Evolutionary conservation across 2,329 filamentous ascomycete genomes (phyloP).

Genomic region (Lomentospora prolificans): DNA sequence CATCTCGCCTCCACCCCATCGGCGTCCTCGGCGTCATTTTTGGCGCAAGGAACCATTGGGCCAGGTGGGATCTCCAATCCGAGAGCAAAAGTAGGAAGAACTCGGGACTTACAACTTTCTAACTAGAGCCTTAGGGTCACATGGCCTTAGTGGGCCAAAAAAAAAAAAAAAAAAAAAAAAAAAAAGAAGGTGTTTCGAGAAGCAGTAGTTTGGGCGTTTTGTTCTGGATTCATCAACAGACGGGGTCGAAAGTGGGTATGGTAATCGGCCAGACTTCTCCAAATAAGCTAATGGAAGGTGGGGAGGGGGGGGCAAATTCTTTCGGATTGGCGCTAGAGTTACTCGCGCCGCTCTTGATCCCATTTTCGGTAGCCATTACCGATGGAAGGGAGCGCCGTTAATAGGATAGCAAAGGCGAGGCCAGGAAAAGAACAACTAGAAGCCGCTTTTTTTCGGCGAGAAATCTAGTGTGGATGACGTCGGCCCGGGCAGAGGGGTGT

Average conservation of each 20-base stretch:
- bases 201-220: neutral
- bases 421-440: neutral
- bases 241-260: neutral
- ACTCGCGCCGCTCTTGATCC: neutral
- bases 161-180: no score
- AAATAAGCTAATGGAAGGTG: neutral
- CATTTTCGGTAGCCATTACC: slow-evolving; percentile 1
- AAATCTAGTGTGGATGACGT: neutral
- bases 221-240: neutral
- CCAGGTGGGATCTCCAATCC: neutral
- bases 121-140: neutral
- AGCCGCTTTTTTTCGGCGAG: neutral
- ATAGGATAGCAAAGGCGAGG: neutral
- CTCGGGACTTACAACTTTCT: neutral
- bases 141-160: no score
- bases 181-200: neutral
- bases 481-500: neutral
- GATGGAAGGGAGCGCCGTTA: neutral
- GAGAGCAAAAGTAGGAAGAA: neutral
- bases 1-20: neutral
- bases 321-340: neutral
- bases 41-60: neutral
- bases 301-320: neutral
- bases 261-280: slow-evolving; percentile 1
- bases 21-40: slow-evolving; percentile 1